Base-by-base conservation (phyloP, 306 rosid genomes). In the Dryas octopetala region DNA sequence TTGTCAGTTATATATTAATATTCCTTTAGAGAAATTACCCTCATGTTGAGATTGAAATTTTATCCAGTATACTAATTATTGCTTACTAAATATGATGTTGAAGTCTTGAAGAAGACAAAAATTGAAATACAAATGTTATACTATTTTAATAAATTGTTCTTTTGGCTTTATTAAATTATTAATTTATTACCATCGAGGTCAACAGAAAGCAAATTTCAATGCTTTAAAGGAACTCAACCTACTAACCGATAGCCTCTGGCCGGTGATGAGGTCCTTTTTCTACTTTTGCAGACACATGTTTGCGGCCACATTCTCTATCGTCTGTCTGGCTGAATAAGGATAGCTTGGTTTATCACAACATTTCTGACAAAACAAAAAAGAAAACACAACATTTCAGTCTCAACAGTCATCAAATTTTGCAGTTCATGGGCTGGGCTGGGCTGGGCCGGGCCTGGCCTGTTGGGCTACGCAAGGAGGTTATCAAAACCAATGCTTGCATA, bases 301-400 rank as follows among this genome's bases (percentile, higher is more conserved):
- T 54, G 48, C 59, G 76, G 23, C 85, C 77, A 71, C 77, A 45
- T 57, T 55, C 55, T 55, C 51, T 53, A 23, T 75, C 43, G 71
- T 10, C 75, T 44, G 41, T 23, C 60, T 32, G 38, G 38, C 65
- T 59, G 55, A 70, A 7, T 45, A 62, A 54, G 16, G 46, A 40
- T 68, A 47, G 51, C 57, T 41, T 68, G 59, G 43, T 66, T 68
- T 66, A 61, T 14, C 45, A 60, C 46, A 38, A 61, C 15, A 59
- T 2, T 8, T 13, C 26, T 59, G 23, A 26, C 14, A 19, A 9
- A 10, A 19, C 6, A 4, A 19, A 58, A 58, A 19, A 23, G 9
- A 58, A 10, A 8, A 8, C 9, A 9, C 0, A 17, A n/a, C 12
- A 32, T 32, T 32, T 32, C 38, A 32, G 38, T 32, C 38, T 32